Evolutionary conservation across 257 asterid species (phyloP).

Genomic region (Leonotis leonurus): DNA sequence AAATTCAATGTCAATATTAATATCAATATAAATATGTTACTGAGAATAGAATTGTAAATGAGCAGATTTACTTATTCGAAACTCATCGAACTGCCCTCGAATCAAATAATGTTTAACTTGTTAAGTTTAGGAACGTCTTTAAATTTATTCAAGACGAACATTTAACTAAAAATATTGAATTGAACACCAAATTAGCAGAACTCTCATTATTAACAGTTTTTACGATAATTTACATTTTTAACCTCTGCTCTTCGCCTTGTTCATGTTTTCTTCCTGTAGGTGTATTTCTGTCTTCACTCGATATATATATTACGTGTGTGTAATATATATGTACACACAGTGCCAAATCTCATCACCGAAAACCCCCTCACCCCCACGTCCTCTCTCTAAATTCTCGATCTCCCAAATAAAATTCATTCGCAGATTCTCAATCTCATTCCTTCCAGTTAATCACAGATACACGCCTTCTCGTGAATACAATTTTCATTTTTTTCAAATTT

Average conservation of each 20-base stretch:
- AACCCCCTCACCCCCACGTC: conserved; percentile 34
- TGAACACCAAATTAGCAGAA: no score
- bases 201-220: no score
- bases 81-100: no score
- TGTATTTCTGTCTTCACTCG: conserved; percentile 10
- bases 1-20: no score
- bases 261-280: no score
- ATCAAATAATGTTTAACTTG: no score
- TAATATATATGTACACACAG: conserved; percentile 19
- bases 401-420: conserved; percentile 28
- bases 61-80: no score
- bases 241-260: conserved; percentile 5
- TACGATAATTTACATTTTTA: not conserved
- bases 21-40: no score
- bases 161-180: no score
- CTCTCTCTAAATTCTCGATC: conserved; percentile 58
- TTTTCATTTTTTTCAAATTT: conserved; percentile 4
- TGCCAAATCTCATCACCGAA: conserved; percentile 45
- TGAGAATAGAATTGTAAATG: no score
- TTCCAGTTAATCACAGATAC: conserved; percentile 19
- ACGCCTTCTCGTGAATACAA: conserved; percentile 4
- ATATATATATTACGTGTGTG: conserved; percentile 12
- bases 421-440: conserved; percentile 30
- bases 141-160: no score
- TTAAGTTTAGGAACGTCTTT: no score